These are phyloP conservation scores for Cryptococcus sp. DNA, from an alignment of 1,284 basidiomycete genomes.

Conservation along the genomic window DNA sequence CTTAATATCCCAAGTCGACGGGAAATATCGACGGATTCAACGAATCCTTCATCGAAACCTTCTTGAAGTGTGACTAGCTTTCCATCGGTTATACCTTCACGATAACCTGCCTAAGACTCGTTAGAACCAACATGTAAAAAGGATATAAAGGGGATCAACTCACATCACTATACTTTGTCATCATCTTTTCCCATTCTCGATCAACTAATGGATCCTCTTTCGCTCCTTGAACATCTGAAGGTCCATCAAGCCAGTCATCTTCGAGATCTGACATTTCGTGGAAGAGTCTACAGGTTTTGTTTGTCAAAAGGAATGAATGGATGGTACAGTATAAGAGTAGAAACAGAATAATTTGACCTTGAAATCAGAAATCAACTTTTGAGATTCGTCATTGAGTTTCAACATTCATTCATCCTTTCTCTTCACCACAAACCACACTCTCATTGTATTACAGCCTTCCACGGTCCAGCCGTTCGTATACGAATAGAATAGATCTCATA, in stretches of 20 bases:
- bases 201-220: slow-evolving; percentile 36
- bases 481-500: too few relatives aligned
- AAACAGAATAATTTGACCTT: too few relatives aligned
- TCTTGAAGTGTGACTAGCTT: slow-evolving; percentile 52
- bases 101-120: slow-evolving; percentile 51
- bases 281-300: too few relatives aligned
- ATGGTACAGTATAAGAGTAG: too few relatives aligned
- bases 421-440: too few relatives aligned
- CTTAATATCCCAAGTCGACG: slow-evolving; percentile 48
- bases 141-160: slow-evolving; percentile 4
- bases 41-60: slow-evolving; percentile 53
- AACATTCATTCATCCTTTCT: too few relatives aligned
- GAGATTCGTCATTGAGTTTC: too few relatives aligned
- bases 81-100: slow-evolving; percentile 55
- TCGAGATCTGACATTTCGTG: slow-evolving; percentile 8
- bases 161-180: slow-evolving; percentile 44
- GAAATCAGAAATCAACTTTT: too few relatives aligned
- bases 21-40: slow-evolving; percentile 46
- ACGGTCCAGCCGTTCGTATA: too few relatives aligned
- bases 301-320: too few relatives aligned
- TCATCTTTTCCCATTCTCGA: slow-evolving; percentile 38
- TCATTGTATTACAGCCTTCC: too few relatives aligned
- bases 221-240: slow-evolving; percentile 24
- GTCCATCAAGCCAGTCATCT: slow-evolving; percentile 40
- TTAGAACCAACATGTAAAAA: not conserved